phyloP scores from a whole-genome alignment of 139 green algal species.

The Volvox africanus region DNA sequence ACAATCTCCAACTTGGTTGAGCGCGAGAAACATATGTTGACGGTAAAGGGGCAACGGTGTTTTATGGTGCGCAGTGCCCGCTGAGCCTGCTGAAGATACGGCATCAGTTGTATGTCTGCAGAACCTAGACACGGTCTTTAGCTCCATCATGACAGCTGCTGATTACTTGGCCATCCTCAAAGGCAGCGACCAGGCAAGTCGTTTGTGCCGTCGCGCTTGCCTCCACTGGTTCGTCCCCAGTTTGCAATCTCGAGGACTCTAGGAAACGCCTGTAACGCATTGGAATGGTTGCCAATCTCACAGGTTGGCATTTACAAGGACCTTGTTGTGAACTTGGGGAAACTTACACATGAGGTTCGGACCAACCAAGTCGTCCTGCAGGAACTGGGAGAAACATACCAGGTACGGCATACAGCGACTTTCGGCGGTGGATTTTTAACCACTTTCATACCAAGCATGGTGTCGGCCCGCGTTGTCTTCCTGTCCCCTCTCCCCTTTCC shows the following conservation, averaged over 20 bases:
- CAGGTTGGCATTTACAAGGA: constrained; percentile 28
- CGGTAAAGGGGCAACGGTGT: neutral
- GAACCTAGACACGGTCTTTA: neutral
- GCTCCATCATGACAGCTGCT: neutral
- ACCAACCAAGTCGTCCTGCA: neutral
- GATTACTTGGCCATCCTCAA: constrained; percentile 7
- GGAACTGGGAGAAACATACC: neutral
- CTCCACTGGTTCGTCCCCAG: too few species aligned
- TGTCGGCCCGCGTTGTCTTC: too few species aligned
- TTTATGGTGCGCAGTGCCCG: neutral
- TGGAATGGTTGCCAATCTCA: neutral
- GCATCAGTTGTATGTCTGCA: neutral
- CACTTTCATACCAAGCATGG: too few species aligned
- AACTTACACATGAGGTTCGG: constrained; percentile 2
- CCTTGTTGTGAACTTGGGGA: constrained; percentile 4
- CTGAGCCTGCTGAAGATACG: neutral
- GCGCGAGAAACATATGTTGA: neutral
- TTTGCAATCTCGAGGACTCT: too few species aligned
- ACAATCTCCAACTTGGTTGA: neutral
- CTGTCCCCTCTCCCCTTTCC: too few species aligned
- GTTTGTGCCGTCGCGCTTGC: neutral
- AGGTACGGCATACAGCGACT: neutral
- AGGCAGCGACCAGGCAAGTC: constrained; percentile 8
- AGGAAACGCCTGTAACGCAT: neutral
- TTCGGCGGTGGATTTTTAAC: neutral